Evolutionary conservation across 306 rosid species (phyloP).

Genomic region (Potentilla sterilis): DNA sequence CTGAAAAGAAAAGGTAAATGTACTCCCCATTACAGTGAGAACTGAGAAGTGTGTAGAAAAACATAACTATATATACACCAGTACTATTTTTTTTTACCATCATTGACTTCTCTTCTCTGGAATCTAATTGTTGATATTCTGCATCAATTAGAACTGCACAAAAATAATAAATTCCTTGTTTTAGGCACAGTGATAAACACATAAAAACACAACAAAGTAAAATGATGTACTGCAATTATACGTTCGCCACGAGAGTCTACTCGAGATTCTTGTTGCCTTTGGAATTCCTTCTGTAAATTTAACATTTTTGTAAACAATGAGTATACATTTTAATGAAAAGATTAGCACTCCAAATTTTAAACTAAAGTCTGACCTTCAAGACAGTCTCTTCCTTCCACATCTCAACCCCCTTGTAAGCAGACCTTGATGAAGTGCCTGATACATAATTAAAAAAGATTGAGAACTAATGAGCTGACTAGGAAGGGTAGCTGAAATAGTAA

Average conservation of each 20-base stretch:
- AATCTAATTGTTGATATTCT: conserved; percentile 47
- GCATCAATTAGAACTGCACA: conserved; percentile 61
- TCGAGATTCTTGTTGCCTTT: conserved; percentile 27
- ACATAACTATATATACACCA: conserved; percentile 4
- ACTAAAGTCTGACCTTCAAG: conserved; percentile 38
- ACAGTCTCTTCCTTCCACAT: conserved; percentile 84
- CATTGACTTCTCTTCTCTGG: conserved; percentile 55
- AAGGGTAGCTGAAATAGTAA: not conserved
- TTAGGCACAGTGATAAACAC: not conserved
- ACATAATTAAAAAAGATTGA: not conserved
- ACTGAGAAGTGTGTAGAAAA: not conserved
- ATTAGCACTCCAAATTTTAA: not conserved
- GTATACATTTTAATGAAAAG: not conserved
- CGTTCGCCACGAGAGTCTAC: conserved; percentile 50
- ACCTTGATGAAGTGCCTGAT: conserved; percentile 82
- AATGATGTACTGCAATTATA: conserved; percentile 18
- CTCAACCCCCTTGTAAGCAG: conserved; percentile 60
- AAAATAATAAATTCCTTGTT: not conserved
- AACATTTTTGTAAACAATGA: not conserved
- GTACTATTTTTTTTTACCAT: conserved; percentile 30
- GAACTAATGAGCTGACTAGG: not conserved
- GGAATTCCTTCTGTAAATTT: conserved; percentile 52
- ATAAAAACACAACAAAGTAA: not conserved
- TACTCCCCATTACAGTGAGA: not conserved
- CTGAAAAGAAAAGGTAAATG: conserved; percentile 30